A percentile compares a stretch with the other conserved stretches of the same genome.
Evolutionary conservation across 805 yeast species (phyloP).

Genomic region (Ogataea populi-albae): DNA sequence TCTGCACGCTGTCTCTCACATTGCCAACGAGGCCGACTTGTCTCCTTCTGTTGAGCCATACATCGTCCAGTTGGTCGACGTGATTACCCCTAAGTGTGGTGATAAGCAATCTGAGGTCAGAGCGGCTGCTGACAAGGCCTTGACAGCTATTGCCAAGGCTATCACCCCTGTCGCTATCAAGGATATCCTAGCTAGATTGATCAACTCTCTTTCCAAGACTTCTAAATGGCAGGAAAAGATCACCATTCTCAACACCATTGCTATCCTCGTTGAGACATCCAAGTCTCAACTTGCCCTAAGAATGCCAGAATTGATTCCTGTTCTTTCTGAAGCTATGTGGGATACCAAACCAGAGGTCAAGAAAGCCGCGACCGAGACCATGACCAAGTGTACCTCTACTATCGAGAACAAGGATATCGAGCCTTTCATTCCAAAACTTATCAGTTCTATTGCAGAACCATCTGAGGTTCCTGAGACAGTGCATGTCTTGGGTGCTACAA

Average conservation of each 20-base stretch:
- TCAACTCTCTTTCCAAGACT: conserved; percentile 62
- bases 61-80: conserved; percentile 73
- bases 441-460: conserved; percentile 95
- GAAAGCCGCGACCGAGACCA: conserved; percentile 92
- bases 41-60: conserved; percentile 95
- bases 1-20: conserved; percentile 78
- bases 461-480: conserved; percentile 98
- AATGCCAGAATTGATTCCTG: conserved; percentile 99
- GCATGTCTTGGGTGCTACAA: conserved; percentile 98
- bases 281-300: conserved; percentile 95
- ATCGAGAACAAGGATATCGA: conserved; percentile 99
- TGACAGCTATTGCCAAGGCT: conserved; percentile 72
- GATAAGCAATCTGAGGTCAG: conserved; percentile 81
- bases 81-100: conserved; percentile 77
- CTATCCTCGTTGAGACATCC: conserved; percentile 89
- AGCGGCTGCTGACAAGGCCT: conserved; percentile 71
- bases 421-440: conserved; percentile 97
- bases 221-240: conserved; percentile 99
- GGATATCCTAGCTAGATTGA: conserved; percentile 79
- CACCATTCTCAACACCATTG: conserved; percentile 79
- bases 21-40: conserved; percentile 75
- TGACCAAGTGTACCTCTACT: conserved; percentile 94
- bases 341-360: conserved; percentile 99
- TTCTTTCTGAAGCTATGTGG: conserved; percentile 99
- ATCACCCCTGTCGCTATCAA: conserved; percentile 93